Evolutionary conservation across 805 yeast genomes (phyloP).

Genomic region (Grigorovia humatica): DNA sequence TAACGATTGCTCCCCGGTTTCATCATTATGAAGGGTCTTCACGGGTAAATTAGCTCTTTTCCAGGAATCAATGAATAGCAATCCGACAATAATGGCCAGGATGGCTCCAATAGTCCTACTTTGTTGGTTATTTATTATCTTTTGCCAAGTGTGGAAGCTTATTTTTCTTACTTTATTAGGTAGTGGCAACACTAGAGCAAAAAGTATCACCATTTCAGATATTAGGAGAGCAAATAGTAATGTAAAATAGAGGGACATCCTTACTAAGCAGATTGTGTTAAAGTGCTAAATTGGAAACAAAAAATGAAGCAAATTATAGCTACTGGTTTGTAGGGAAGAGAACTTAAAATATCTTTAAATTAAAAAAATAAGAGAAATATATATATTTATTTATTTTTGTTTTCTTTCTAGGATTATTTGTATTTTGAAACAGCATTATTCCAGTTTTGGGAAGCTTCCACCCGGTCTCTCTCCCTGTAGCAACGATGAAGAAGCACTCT

Average conservation of each 20-base stretch:
- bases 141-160: conserved; percentile 31
- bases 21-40: conserved; percentile 8
- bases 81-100: conserved; percentile 32
- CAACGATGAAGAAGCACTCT: not conserved
- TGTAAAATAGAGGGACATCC: conserved; percentile 27
- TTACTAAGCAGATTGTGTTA: not conserved
- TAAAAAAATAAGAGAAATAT: no score
- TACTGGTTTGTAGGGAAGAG: no score
- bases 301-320: not conserved
- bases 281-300: not conserved
- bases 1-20: conserved; percentile 29
- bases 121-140: conserved; percentile 31
- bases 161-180: conserved; percentile 39
- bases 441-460: no score
- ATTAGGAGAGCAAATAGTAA: conserved; percentile 37
- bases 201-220: conserved; percentile 41
- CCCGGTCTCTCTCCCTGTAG: no score
- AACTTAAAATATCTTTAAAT: no score
- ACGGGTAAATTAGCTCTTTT: conserved; percentile 31
- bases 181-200: conserved; percentile 44
- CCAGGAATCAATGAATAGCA: conserved; percentile 47
- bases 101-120: conserved; percentile 38
- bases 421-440: no score
- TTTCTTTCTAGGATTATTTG: no score
- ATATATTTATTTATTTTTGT: no score